phyloP scores from a whole-genome alignment of 345 rosid species.

The Camelina sativa region DNA sequence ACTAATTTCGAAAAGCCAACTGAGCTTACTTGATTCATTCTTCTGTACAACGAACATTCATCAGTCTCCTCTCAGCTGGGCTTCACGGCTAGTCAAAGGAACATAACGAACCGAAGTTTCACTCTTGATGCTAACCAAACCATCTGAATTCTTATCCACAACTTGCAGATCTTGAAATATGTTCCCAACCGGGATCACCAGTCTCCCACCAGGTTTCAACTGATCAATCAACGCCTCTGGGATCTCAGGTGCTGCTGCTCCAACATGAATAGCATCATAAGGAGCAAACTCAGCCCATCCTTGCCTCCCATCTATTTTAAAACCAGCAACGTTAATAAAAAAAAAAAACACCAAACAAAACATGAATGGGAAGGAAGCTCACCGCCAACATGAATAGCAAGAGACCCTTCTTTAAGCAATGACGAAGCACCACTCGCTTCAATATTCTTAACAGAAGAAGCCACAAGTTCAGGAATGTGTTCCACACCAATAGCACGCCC shows the following conservation, averaged over 20 bases:
- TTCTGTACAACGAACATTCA: constrained; percentile 7
- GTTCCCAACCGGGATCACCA: constrained; percentile 95
- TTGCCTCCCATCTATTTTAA: constrained; percentile 76
- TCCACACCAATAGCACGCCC: constrained; percentile 90
- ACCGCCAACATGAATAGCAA: constrained; percentile 83
- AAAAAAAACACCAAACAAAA: not conserved
- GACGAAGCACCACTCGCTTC: constrained; percentile 77
- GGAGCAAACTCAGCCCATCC: constrained; percentile 95
- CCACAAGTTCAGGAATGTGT: constrained; percentile 83
- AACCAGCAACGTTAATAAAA: not conserved
- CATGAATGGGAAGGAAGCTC: constrained; percentile 28
- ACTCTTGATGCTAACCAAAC: constrained; percentile 59
- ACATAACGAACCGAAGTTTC: constrained; percentile 92
- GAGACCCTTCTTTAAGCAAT: constrained; percentile 70
- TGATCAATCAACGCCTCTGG: constrained; percentile 84
- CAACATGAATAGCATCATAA: constrained; percentile 95
- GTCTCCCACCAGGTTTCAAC: constrained; percentile 90
- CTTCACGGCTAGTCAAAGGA: constrained; percentile 88
- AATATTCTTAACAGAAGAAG: constrained; percentile 67
- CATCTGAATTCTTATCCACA: constrained; percentile 76
- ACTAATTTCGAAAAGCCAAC: not conserved
- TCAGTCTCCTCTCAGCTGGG: constrained; percentile 62
- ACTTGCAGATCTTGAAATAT: constrained; percentile 85
- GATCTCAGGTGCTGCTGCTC: constrained; percentile 96
- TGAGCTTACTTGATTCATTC: constrained; percentile 10